These are phyloP conservation scores for Fraxinus americana DNA, from an alignment of 257 asterid genomes.

Conservation along the genomic window DNA sequence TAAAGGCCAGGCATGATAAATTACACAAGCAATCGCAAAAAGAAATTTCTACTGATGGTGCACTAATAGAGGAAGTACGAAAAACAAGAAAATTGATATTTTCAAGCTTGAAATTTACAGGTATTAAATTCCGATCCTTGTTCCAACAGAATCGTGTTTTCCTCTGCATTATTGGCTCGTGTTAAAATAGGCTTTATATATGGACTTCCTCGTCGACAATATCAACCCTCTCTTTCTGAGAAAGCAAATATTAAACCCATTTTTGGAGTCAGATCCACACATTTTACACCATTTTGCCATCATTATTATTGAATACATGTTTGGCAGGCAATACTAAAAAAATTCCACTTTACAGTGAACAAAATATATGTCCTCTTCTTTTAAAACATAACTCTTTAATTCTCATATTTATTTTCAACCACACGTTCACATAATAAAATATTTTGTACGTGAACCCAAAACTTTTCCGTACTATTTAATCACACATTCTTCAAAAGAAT, in stretches of 20 bases:
- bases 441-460: no score
- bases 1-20: background rate
- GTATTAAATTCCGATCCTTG: background rate
- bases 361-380: no score
- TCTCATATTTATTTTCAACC: no score
- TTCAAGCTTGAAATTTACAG: background rate
- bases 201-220: background rate
- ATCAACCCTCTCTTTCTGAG: background rate
- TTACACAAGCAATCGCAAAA: background rate
- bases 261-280: conserved; percentile 28
- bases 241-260: background rate
- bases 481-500: no score
- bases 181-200: background rate
- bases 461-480: no score
- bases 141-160: background rate
- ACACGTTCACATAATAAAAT: no score
- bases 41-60: background rate
- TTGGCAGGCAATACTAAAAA: no score
- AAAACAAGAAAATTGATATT: background rate
- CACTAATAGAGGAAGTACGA: background rate
- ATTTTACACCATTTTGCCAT: conserved; percentile 32
- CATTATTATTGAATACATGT: background rate
- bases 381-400: no score
- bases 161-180: background rate
- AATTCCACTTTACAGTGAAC: background rate